Evolutionary conservation across 139 green algal species (phyloP).

Genomic region (Nannochloris sp.): DNA sequence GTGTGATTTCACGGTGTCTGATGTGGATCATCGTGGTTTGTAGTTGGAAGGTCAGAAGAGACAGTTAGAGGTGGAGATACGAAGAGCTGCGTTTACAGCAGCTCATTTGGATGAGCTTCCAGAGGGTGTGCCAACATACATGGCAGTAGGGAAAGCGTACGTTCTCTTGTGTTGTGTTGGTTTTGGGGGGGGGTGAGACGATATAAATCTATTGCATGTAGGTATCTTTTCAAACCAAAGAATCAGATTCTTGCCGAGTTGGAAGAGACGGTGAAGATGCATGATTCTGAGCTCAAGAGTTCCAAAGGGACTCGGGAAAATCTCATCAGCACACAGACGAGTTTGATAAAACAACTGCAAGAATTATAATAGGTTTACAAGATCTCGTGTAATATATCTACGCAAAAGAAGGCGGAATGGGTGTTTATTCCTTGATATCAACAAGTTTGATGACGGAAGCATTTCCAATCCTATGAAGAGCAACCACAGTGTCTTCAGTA

Average conservation of each 20-base stretch:
- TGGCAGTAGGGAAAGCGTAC: constrained; percentile 29
- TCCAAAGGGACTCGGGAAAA: constrained; percentile 4
- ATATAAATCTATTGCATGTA: background rate
- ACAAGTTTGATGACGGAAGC: constrained; percentile 94
- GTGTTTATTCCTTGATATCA: constrained; percentile 39
- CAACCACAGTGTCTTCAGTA: constrained; percentile 78
- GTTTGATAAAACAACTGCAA: constrained; percentile 15
- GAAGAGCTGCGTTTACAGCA: constrained; percentile 30
- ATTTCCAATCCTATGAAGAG: constrained; percentile 90
- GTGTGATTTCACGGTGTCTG: too few relatives aligned
- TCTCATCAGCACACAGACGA: constrained; percentile 4
- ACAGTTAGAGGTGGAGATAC: constrained; percentile 7
- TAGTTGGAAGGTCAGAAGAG: constrained; percentile 25
- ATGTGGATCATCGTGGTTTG: background rate
- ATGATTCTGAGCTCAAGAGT: constrained; percentile 19
- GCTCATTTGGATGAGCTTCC: constrained; percentile 28
- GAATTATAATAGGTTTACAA: constrained; percentile 14
- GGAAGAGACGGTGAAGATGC: constrained; percentile 11
- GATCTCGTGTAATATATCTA: background rate
- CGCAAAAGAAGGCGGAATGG: background rate
- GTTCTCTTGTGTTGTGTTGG: background rate
- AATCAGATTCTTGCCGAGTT: constrained; percentile 14
- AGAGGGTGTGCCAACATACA: constrained; percentile 11
- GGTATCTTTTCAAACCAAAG: constrained; percentile 23
- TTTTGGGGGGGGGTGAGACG: background rate